Evolutionary conservation across 352 stramenopile genomes (phyloP), one percentile per base, ranked within the genome.

Genomic region (Blastocystis sp.): DNA sequence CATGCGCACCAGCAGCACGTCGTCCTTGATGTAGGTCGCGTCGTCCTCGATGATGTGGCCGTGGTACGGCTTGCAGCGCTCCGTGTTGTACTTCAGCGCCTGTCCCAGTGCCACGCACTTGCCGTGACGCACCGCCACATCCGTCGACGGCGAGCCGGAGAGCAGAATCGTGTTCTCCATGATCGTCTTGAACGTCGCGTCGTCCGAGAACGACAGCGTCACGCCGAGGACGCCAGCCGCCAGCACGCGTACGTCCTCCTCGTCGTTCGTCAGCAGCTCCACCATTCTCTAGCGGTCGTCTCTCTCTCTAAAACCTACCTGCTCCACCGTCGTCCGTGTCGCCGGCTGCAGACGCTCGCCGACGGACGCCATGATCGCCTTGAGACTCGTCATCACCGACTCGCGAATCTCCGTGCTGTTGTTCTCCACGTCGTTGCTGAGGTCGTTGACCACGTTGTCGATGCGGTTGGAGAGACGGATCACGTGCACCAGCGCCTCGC

Each of bases 361-460:
- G 1, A 85, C 75, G 7, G 42, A 11, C 49, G 36, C 3, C 48
- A 81, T 40, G 9, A 64, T 64, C 16, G 32, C 38, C 53, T 85
- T 27, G n/a, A 85, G 56, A 11, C 48, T 38, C 14, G 63, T 72
- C 75, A 76, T 63, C 1, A 81, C 44, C 14, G 42, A 63, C 69
- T 81, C 69, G 24, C 48, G 69, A 16, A 81, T 64, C 69, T 81
- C 69, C 21, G 42, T 64, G n/a, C 36, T 29, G 32, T 81, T 63
- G 16, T 21, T 29, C 4, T 53, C 36, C 34, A 75, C 53, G 29
- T 72, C 53, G 16, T 49, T 51, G 32, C 42, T 72, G 7, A 98
- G 90, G 87, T 98, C 95, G 69, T 94, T 94, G 51, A 98, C 91
- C 2, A 98, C 89, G 53, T 94, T 94, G 79, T 98, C 95, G 40